phyloP scores from a whole-genome alignment of 495 filamentous ascomycete genomes.

The Penicillium fimorum region DNA sequence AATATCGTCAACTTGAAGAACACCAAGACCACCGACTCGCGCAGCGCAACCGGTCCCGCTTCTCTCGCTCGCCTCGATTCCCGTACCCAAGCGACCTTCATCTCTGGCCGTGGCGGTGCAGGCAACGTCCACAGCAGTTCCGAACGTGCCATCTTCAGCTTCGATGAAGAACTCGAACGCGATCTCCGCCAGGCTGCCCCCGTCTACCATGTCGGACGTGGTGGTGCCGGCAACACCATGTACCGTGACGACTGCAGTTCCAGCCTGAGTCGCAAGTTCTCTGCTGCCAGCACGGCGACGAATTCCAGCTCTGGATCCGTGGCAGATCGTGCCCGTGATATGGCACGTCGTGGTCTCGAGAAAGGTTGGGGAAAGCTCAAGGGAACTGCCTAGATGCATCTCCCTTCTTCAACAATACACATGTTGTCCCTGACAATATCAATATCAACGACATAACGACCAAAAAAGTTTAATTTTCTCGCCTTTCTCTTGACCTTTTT shows the following conservation, averaged over 20 bases:
- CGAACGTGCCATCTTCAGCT: slow-evolving; percentile 75
- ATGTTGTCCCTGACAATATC: slow-evolving; percentile 3
- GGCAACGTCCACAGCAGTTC: slow-evolving; percentile 74
- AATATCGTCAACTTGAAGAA: slow-evolving; percentile 73
- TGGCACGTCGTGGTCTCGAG: slow-evolving; percentile 42
- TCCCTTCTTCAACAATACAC: background rate
- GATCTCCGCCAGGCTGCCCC: slow-evolving; percentile 61
- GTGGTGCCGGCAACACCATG: slow-evolving; percentile 82
- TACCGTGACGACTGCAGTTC: slow-evolving; percentile 32
- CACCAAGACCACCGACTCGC: slow-evolving; percentile 54
- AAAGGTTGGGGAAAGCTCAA: slow-evolving; percentile 48
- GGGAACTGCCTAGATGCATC: slow-evolving; percentile 34
- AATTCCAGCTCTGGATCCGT: slow-evolving; percentile 41
- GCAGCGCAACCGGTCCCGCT: slow-evolving; percentile 54
- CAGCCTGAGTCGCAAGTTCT: slow-evolving; percentile 42
- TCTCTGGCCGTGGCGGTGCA: slow-evolving; percentile 81
- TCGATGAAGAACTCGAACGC: slow-evolving; percentile 87
- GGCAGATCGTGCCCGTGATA: slow-evolving; percentile 41
- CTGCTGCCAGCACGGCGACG: slow-evolving; percentile 36
- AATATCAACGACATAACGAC: slow-evolving; percentile 31
- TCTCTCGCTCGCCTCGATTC: slow-evolving; percentile 48
- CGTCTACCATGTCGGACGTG: slow-evolving; percentile 81
- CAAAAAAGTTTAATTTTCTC: slow-evolving; percentile 29
- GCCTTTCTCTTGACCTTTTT: slow-evolving; percentile 11
- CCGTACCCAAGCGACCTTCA: slow-evolving; percentile 52